Base-by-base conservation (phyloP, 2,329 filamentous ascomycete species). In the Fonsecaea nubica region DNA sequence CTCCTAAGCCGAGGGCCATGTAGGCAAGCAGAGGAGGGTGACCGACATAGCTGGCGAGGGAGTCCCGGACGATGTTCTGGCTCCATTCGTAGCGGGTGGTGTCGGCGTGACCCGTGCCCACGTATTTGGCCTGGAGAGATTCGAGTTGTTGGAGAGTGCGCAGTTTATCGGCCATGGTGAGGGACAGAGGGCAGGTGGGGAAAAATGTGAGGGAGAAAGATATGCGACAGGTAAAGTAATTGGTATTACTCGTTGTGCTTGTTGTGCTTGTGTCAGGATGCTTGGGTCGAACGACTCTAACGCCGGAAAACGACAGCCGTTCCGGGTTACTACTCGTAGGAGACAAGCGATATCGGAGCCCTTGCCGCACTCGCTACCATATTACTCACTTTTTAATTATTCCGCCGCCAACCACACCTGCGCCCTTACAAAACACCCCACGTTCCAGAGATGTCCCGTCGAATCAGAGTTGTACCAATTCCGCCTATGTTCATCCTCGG, bases 21-120 rank as follows among this genome's bases (percentile, higher is more conserved):
- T 97, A 97, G 45, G 91, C 88, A 15, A 98, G 84, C 67, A 97
- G 84, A 7, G 93, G 91, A 15, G 93, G 91, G 77, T 99, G 95
- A 21, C 95, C 95, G 71, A 95, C 86, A 74, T 96, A 93, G 69
- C 89, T 93, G 21, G 93, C 88, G 77, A 94, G 93, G 25, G 90
- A 96, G 82, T 99, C 95, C 77, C 95, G 93, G 77, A 93, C 87
- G 76, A 98, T 94, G 82, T 98, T 99, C 67, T 91, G 93, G 58
- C 90, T 90, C 93, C 93, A 99, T 81, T 99, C 95, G 89, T 95
- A 95, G 79, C 92, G 96, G 32, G 93, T 96, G 13, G 94, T 98
- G 82, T 99, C 95, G 52, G 94, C 92, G 79, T 97, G 93, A 30
- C 95, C 95, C 3, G 95, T 98, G 73, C 95, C 95, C 75, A 99